Evolutionary conservation across 2,329 filamentous ascomycete species (phyloP).

Genomic region (Talaromyces piceae): DNA sequence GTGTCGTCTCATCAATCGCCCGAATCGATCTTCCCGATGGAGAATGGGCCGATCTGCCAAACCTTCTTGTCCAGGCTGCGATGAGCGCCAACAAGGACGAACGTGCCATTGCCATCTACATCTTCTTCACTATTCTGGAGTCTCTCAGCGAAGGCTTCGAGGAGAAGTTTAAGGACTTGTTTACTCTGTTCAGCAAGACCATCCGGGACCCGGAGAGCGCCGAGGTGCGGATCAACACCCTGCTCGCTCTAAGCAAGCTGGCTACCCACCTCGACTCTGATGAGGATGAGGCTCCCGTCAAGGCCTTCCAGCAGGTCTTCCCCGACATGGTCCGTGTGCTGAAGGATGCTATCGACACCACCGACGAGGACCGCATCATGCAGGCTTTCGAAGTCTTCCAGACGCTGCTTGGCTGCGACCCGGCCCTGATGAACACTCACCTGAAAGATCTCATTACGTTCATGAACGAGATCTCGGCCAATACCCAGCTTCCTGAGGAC

Average conservation of each 20-base stretch:
- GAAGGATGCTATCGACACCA: constrained; percentile 70
- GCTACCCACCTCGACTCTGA: constrained; percentile 83
- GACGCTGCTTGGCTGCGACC: constrained; percentile 84
- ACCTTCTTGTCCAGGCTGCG: constrained; percentile 70
- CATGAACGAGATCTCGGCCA: constrained; percentile 80
- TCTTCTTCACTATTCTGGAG: constrained; percentile 87
- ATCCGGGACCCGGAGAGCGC: constrained; percentile 85
- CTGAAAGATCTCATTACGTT: constrained; percentile 86
- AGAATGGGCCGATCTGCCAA: constrained; percentile 75
- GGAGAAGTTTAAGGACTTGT: constrained; percentile 71
- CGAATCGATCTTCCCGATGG: constrained; percentile 79
- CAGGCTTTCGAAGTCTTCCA: constrained; percentile 96
- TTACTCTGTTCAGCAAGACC: constrained; percentile 75
- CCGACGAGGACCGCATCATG: constrained; percentile 81
- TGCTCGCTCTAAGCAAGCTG: constrained; percentile 80
- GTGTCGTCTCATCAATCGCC: constrained; percentile 80
- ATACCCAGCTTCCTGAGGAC: constrained; percentile 73
- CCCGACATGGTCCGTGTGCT: constrained; percentile 85
- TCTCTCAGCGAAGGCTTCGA: constrained; percentile 76
- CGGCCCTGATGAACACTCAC: constrained; percentile 72
- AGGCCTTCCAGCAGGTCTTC: constrained; percentile 69
- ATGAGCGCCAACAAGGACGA: constrained; percentile 67
- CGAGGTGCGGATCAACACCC: constrained; percentile 90
- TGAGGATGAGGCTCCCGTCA: constrained; percentile 66
- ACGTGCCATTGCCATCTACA: constrained; percentile 85